Percentiles rank a stretch among this genome's conserved stretches.
Evolutionary conservation across 306 rosid genomes (phyloP).

Genomic region (Medicago ruthenica): DNA sequence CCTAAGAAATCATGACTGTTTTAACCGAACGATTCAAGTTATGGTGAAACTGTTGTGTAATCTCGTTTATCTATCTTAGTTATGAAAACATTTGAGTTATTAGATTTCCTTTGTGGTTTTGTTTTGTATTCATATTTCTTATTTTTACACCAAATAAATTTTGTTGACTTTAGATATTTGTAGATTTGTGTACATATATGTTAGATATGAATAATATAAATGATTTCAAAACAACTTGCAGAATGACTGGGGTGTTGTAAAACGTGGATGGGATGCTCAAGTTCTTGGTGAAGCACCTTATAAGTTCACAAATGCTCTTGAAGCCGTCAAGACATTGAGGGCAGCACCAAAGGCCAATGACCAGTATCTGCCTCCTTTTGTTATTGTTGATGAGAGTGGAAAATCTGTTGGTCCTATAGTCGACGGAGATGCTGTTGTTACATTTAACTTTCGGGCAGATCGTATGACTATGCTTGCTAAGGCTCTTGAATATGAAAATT

Average conservation of each 20-base stretch:
- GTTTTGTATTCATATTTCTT: too few relatives aligned
- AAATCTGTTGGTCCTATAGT: constrained; percentile 93
- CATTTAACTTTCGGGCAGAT: constrained; percentile 94
- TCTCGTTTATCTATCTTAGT: too few relatives aligned
- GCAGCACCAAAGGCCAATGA: constrained; percentile 73
- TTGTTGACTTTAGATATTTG: too few relatives aligned
- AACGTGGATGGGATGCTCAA: constrained; percentile 99
- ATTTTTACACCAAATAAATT: too few relatives aligned
- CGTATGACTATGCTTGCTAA: constrained; percentile 97
- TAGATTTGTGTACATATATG: not conserved
- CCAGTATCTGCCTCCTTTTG: constrained; percentile 95
- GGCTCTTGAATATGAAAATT: constrained; percentile 86
- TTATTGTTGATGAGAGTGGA: constrained; percentile 81
- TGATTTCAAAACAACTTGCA: constrained; percentile 49
- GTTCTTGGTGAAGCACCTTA: constrained; percentile 98
- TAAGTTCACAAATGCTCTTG: constrained; percentile 75
- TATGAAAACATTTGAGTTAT: too few relatives aligned
- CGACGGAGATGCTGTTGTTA: constrained; percentile 99
- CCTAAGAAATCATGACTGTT: too few relatives aligned
- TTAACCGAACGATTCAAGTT: too few relatives aligned
- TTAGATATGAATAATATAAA: not conserved
- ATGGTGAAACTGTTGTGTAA: too few relatives aligned
- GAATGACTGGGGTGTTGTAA: constrained; percentile 97
- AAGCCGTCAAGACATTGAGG: constrained; percentile 86
- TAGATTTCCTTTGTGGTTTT: too few relatives aligned